Percentiles rank a stretch among this genome's conserved stretches.
Evolutionary conservation across 2,329 filamentous ascomycete genomes (phyloP).

Genomic region (Ilyonectria robusta): DNA sequence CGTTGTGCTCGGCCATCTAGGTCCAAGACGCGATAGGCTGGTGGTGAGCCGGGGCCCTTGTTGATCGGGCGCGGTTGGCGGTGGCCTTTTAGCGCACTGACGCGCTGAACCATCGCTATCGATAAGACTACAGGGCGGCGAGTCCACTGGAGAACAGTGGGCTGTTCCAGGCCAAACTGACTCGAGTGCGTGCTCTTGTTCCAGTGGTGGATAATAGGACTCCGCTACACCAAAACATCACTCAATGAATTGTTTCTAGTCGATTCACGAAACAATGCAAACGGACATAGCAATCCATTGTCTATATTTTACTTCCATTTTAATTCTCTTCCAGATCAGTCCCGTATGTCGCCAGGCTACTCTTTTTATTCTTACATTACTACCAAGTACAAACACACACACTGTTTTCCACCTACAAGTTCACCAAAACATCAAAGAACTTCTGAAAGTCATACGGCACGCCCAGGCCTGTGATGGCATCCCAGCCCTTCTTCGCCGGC

Average conservation of each 20-base stretch:
- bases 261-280: not conserved
- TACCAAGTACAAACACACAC: too few relatives aligned
- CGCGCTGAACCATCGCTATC: constrained; percentile 22
- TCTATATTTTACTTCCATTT: not conserved
- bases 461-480: constrained; percentile 66
- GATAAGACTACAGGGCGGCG: constrained; percentile 5
- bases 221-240: not conserved
- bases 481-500: constrained; percentile 61
- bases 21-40: constrained; percentile 25
- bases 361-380: not conserved
- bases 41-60: constrained; percentile 18
- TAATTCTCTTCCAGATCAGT: too few relatives aligned
- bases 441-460: constrained; percentile 60
- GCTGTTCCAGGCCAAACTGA: not conserved
- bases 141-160: constrained; percentile 3
- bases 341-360: not conserved
- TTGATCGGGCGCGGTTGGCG: constrained; percentile 24
- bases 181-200: not conserved
- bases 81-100: constrained; percentile 15
- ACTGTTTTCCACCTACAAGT: constrained; percentile 31
- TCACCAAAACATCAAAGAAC: constrained; percentile 53
- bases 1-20: constrained; percentile 18
- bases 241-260: not conserved
- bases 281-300: not conserved
- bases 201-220: not conserved